Conservation (phyloP, 257 asterid genomes). For the Fraxinus americana region DNA sequence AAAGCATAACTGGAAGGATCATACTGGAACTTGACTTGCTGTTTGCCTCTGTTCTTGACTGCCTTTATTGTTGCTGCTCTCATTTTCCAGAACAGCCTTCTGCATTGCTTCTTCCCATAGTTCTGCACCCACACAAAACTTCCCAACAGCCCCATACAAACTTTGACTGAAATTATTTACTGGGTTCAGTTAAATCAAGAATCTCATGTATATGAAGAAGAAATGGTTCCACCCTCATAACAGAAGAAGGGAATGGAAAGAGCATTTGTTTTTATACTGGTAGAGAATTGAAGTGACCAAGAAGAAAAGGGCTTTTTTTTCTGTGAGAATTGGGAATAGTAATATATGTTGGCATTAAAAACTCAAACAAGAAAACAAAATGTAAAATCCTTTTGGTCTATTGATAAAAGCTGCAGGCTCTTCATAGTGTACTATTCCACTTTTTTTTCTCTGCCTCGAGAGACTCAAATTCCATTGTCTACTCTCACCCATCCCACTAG, state of each 20-base stretch:
- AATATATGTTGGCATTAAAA: not conserved
- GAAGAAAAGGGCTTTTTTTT: no score
- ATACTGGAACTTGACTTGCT: conserved; percentile 51
- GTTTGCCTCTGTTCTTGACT: conserved; percentile 31
- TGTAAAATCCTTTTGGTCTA: conserved; percentile 28
- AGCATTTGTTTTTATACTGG: no score
- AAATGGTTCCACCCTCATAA: no score
- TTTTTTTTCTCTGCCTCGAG: conserved; percentile 42
- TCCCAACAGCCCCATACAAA: conserved; percentile 20
- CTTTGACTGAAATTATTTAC: no score
- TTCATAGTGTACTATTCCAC: conserved; percentile 12
- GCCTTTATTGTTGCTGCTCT: conserved; percentile 53
- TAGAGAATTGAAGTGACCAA: no score
- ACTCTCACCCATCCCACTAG: not conserved
- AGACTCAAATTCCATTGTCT: conserved; percentile 58
- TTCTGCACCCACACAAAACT: conserved; percentile 37
- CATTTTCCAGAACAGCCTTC: conserved; percentile 45
- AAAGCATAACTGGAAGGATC: conserved; percentile 78
- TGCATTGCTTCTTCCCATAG: conserved; percentile 45
- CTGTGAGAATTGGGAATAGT: no score
- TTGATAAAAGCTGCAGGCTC: conserved; percentile 34
- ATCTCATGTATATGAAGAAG: no score
- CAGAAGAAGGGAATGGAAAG: no score
- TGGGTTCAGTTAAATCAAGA: no score
- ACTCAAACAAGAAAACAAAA: conserved; percentile 25